Percentiles rank a stretch among this genome's conserved stretches.
These are phyloP conservation scores for Debaryomyces maramus DNA, from an alignment of 805 yeast genomes.

Conservation along the genomic window DNA sequence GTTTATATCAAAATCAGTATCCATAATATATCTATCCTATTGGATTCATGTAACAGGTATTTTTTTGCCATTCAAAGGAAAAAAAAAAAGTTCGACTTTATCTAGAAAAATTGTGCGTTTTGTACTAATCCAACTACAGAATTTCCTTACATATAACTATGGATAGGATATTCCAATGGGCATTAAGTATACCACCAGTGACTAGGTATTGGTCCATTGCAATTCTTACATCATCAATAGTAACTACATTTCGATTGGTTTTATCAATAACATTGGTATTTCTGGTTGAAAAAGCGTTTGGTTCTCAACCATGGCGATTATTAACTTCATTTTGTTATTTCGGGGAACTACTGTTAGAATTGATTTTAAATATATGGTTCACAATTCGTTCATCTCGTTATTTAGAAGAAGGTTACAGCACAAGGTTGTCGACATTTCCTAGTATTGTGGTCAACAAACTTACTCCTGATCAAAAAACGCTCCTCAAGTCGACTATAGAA, in stretches of 20 bases:
- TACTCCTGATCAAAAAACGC: conserved; percentile 15
- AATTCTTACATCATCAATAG: conserved; percentile 21
- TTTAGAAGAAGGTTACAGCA: conserved; percentile 25
- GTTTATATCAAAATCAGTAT: conserved; percentile 4
- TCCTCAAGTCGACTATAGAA: conserved; percentile 15
- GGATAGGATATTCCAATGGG: conserved; percentile 18
- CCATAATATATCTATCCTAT: conserved; percentile 4
- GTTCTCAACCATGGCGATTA: conserved; percentile 39
- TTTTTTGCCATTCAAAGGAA: background rate
- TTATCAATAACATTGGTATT: conserved; percentile 21
- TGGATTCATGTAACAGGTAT: too few relatives aligned
- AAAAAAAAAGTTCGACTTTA: background rate
- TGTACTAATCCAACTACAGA: too few relatives aligned
- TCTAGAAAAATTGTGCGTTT: too few relatives aligned
- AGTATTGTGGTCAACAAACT: conserved; percentile 11
- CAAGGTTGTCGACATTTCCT: conserved; percentile 25
- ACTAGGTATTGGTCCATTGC: conserved; percentile 28
- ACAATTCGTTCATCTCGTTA: conserved; percentile 19
- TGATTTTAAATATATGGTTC: conserved; percentile 20
- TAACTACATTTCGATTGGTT: conserved; percentile 21
- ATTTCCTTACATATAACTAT: too few relatives aligned
- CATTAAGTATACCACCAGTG: conserved; percentile 19
- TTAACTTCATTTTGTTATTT: conserved; percentile 34
- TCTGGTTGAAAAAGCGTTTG: conserved; percentile 26
- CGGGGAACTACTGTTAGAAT: conserved; percentile 24